These are phyloP conservation scores for Camelina sativa DNA, from an alignment of 345 rosid genomes.

Conservation along the genomic window DNA sequence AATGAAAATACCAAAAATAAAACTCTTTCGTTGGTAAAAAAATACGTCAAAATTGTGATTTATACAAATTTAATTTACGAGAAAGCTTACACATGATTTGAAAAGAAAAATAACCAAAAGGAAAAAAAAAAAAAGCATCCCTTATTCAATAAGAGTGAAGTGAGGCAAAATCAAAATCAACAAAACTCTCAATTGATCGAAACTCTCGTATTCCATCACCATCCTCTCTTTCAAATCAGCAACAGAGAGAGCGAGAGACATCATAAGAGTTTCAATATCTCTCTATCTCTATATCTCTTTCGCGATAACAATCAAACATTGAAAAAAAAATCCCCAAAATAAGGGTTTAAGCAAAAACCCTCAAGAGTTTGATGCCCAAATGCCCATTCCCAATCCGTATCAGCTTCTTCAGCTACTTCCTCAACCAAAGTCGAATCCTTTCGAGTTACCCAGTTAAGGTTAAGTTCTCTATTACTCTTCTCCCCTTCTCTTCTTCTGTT, in stretches of 20 bases:
- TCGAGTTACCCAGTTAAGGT: constrained; percentile 44
- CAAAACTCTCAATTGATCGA: constrained; percentile 12
- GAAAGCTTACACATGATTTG: too few species aligned
- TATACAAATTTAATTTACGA: too few species aligned
- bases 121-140: too few species aligned
- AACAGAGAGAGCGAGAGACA: background rate
- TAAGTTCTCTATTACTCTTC: constrained; percentile 22
- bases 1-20: too few species aligned
- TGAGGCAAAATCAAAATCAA: background rate
- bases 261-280: background rate
- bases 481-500: constrained; percentile 38
- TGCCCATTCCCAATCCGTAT: constrained; percentile 43
- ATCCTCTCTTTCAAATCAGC: background rate
- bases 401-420: constrained; percentile 29
- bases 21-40: too few species aligned
- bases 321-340: constrained; percentile 6
- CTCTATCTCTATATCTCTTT: background rate
- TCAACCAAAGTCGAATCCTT: constrained; percentile 40
- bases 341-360: constrained; percentile 43
- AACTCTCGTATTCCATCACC: background rate
- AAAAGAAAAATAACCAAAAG: too few species aligned
- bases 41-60: too few species aligned
- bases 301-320: constrained; percentile 6
- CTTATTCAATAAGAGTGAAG: too few species aligned
- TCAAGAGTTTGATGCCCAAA: constrained; percentile 50